A percentile compares a stretch with the other conserved stretches of the same genome.
phyloP scores from a whole-genome alignment of 1,139 yeast species.

The Geotrichum carabidarum region DNA sequence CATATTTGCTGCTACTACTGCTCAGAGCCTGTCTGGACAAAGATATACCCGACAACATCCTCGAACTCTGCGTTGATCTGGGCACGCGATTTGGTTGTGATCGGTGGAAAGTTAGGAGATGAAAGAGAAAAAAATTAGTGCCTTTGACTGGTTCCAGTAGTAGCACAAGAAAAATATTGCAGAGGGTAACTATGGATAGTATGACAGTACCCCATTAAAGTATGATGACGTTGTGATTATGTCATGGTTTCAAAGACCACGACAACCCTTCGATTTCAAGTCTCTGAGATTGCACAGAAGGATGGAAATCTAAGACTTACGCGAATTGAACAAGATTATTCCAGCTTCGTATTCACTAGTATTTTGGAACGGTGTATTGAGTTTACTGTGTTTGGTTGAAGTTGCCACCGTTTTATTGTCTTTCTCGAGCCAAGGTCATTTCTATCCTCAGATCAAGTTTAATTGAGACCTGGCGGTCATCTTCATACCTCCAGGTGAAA shows the following conservation, averaged over 20 bases:
- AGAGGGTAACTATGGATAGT: slow-evolving; percentile 1
- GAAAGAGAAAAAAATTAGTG: slow-evolving; percentile 2
- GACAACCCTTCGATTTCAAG: slow-evolving; percentile 6
- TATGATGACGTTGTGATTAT: background rate
- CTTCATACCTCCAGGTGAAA: background rate
- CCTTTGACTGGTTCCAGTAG: slow-evolving; percentile 6
- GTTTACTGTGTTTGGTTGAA: too few relatives aligned
- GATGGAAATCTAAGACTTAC: too few relatives aligned
- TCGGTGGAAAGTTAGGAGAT: background rate
- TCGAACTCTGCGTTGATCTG: background rate
- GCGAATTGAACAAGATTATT: too few relatives aligned
- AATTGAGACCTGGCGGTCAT: background rate
- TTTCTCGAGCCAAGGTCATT: background rate
- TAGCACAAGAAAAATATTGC: background rate
- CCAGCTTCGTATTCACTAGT: too few relatives aligned
- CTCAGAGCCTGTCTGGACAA: slow-evolving; percentile 3
- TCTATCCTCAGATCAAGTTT: background rate
- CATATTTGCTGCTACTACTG: slow-evolving; percentile 4
- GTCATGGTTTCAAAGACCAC: slow-evolving; percentile 4
- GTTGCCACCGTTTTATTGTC: too few relatives aligned
- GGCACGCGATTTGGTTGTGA: background rate
- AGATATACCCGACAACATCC: slow-evolving; percentile 12
- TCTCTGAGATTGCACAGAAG: too few relatives aligned
- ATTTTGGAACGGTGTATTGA: too few relatives aligned
- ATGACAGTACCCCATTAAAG: background rate